Conservation (phyloP, 2,329 filamentous ascomycete genomes). For the Calycina marina region DNA sequence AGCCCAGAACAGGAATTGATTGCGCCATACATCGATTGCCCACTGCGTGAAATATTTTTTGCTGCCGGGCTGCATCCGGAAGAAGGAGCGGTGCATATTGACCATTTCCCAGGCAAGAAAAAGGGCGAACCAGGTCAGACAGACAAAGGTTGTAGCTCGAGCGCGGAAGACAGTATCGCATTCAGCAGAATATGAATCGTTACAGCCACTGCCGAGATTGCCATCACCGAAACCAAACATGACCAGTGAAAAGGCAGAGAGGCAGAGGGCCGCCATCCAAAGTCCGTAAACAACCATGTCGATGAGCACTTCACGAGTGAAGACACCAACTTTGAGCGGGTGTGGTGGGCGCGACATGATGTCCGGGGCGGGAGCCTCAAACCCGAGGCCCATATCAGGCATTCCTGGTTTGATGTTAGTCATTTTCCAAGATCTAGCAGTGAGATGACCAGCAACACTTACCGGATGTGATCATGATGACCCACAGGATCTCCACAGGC, state of each 20-base stretch:
- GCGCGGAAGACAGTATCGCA: slow-evolving; percentile 57
- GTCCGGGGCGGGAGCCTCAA: slow-evolving; percentile 60
- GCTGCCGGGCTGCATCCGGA: slow-evolving; percentile 53
- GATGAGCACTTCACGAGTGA: slow-evolving; percentile 61
- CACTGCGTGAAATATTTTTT: slow-evolving; percentile 50
- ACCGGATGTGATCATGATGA: slow-evolving; percentile 84
- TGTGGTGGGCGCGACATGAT: slow-evolving; percentile 71
- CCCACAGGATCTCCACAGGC: slow-evolving; percentile 80
- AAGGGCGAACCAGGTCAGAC: slow-evolving; percentile 61
- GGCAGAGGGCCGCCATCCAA: slow-evolving; percentile 59
- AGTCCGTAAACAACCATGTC: slow-evolving; percentile 71
- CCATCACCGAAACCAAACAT: slow-evolving; percentile 44
- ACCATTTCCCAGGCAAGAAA: slow-evolving; percentile 72
- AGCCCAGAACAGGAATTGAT: slow-evolving; percentile 57
- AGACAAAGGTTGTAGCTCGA: slow-evolving; percentile 59
- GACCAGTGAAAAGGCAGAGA: slow-evolving; percentile 47
- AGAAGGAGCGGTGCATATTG: slow-evolving; percentile 57
- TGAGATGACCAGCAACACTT: not conserved
- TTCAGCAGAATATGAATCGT: slow-evolving; percentile 35
- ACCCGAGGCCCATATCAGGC: slow-evolving; percentile 76
- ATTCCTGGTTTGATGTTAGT: slow-evolving; percentile 26
- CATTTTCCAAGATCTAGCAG: not conserved
- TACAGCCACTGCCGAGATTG: slow-evolving; percentile 44
- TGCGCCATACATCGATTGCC: slow-evolving; percentile 54
- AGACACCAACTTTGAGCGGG: slow-evolving; percentile 50